Evolutionary conservation across 257 asterid genomes (phyloP).

Genomic region (Perilla frutescens): DNA sequence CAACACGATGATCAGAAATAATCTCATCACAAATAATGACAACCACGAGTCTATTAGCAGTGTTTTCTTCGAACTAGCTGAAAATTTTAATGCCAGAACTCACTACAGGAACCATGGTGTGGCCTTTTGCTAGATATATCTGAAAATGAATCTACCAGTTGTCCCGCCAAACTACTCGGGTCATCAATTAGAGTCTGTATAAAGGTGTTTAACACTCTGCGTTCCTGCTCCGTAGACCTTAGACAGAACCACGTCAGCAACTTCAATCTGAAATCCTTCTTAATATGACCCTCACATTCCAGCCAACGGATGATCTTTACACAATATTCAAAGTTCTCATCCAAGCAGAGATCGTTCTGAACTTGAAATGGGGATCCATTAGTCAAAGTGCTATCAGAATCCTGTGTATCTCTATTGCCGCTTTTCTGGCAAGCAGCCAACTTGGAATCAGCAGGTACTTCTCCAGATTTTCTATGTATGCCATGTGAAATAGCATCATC

Average conservation of each 20-base stretch:
- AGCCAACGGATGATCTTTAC: slow-evolving; percentile 36
- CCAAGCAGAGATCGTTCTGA: slow-evolving; percentile 43
- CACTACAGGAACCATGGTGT: slow-evolving; percentile 29
- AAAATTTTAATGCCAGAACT: slow-evolving; percentile 35
- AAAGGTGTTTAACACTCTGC: slow-evolving; percentile 29
- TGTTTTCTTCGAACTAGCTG: not conserved
- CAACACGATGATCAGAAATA: slow-evolving; percentile 22
- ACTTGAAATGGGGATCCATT: slow-evolving; percentile 65
- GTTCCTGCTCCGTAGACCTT: slow-evolving; percentile 29
- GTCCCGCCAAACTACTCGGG: slow-evolving; percentile 36
- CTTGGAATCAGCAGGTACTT: slow-evolving; percentile 58
- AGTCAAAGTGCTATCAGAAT: slow-evolving; percentile 78
- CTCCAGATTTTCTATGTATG: slow-evolving; percentile 52
- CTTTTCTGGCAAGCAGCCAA: slow-evolving; percentile 55
- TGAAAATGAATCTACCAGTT: slow-evolving; percentile 27
- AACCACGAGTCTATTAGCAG: too few relatives aligned
- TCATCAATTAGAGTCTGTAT: slow-evolving; percentile 33
- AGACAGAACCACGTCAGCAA: slow-evolving; percentile 32
- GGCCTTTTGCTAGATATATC: slow-evolving; percentile 26
- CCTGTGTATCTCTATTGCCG: slow-evolving; percentile 60
- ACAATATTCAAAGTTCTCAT: slow-evolving; percentile 29
- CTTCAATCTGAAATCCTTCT: slow-evolving; percentile 32
- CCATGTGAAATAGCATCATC: slow-evolving; percentile 69
- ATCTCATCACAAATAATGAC: not conserved
- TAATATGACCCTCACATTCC: slow-evolving; percentile 31